Conservation (phyloP, 2,329 filamentous ascomycete species). For the Fonsecaea erecta region DNA sequence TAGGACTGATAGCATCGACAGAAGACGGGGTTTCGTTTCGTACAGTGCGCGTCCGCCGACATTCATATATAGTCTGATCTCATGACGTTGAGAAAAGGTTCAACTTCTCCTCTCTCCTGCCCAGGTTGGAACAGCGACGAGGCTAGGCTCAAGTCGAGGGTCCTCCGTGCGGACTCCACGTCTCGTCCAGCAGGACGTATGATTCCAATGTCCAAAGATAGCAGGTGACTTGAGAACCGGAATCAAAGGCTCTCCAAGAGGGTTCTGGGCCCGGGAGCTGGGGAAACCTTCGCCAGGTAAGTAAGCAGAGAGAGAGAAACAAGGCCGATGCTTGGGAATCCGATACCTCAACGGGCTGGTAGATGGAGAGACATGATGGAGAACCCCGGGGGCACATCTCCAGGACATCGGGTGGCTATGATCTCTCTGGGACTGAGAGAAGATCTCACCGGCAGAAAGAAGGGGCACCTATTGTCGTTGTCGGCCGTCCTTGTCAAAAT, state of each 20-base stretch:
- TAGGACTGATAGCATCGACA: constrained; percentile 14
- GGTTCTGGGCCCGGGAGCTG: not conserved
- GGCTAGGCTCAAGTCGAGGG: not conserved
- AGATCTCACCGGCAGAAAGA: not conserved
- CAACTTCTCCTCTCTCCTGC: constrained; percentile 21
- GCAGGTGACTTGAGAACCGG: constrained; percentile 24
- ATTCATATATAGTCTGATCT: constrained; percentile 13
- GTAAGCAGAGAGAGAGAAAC: not conserved
- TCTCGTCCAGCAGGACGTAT: not conserved
- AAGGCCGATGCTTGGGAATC: not conserved
- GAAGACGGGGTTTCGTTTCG: not conserved
- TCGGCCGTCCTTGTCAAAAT: not conserved
- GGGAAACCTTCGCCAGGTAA: not conserved
- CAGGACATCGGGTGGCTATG: not conserved
- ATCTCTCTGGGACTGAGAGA: not conserved
- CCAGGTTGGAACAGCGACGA: constrained; percentile 12
- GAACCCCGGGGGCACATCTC: not conserved
- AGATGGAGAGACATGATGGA: constrained; percentile 21
- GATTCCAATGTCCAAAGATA: constrained; percentile 5
- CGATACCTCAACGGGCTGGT: constrained; percentile 23
- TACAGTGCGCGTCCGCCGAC: not conserved
- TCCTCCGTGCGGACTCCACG: not conserved
- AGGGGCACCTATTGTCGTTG: not conserved
- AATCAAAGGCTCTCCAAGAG: not conserved
- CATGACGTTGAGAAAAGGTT: constrained; percentile 10